Conservation (phyloP, 208 protist species). For the Trypanosoma brucei region DNA sequence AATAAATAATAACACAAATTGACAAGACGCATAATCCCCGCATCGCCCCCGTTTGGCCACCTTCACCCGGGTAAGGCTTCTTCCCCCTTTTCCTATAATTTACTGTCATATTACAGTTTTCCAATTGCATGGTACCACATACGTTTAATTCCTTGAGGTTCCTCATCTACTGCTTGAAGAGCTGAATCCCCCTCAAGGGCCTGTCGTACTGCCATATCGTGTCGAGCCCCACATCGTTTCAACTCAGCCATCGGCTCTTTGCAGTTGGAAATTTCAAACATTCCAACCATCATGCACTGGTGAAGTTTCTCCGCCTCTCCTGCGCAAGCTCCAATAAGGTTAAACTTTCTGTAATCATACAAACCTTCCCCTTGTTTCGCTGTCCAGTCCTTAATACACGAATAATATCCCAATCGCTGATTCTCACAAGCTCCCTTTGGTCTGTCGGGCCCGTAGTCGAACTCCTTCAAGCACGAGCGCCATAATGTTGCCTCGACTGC, state of each 20-base stretch:
- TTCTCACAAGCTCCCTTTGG: slow-evolving; percentile 64
- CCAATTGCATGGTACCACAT: slow-evolving; percentile 83
- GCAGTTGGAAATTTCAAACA: slow-evolving; percentile 78
- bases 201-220: slow-evolving; percentile 43
- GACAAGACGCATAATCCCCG: no score
- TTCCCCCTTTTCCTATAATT: no score
- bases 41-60: no score
- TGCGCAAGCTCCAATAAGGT: slow-evolving; percentile 45
- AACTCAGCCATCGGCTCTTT: slow-evolving; percentile 66
- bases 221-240: slow-evolving; percentile 63
- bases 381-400: slow-evolving; percentile 76
- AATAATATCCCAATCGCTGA: slow-evolving; percentile 66
- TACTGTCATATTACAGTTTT: slow-evolving; percentile 38
- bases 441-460: slow-evolving; percentile 77
- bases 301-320: slow-evolving; percentile 76
- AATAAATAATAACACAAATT: no score
- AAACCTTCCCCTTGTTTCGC: slow-evolving; percentile 26
- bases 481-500: slow-evolving; percentile 64
- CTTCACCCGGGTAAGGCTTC: not conserved
- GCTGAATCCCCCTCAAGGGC: slow-evolving; percentile 57
- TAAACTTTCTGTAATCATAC: slow-evolving; percentile 67
- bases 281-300: slow-evolving; percentile 89
- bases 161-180: slow-evolving; percentile 42
- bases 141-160: slow-evolving; percentile 47
- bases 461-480: slow-evolving; percentile 82